Percentiles rank a stretch among this genome's conserved stretches.
Conservation (phyloP, 2,329 filamentous ascomycete species). For the Ilyonectria sp. region DNA sequence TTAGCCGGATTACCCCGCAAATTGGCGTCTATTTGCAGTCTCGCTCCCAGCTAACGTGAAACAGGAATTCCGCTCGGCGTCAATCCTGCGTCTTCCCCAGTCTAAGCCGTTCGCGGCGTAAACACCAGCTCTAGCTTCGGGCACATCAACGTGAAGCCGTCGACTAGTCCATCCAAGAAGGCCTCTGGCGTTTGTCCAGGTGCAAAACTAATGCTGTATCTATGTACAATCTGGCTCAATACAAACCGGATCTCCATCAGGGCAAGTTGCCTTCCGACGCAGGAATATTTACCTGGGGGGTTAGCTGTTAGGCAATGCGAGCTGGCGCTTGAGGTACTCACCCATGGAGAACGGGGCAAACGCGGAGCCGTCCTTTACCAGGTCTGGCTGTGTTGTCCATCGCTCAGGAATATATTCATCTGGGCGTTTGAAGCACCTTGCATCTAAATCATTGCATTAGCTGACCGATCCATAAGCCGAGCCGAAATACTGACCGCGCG, state of each 20-base stretch:
- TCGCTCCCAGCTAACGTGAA: neutral
- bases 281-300: conserved; percentile 31
- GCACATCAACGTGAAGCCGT: conserved; percentile 23
- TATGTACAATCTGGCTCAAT: conserved; percentile 24
- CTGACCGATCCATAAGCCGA: neutral
- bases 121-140: conserved; percentile 28
- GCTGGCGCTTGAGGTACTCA: neutral
- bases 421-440: conserved; percentile 48
- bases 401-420: conserved; percentile 57
- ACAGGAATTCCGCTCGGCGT: neutral
- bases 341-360: conserved; percentile 54
- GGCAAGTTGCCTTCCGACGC: conserved; percentile 37
- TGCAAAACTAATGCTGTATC: conserved; percentile 26
- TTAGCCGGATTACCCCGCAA: neutral
- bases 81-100: neutral
- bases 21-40: neutral
- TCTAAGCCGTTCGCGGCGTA: neutral
- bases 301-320: neutral
- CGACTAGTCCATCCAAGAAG: conserved; percentile 10
- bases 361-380: conserved; percentile 51
- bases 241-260: conserved; percentile 38
- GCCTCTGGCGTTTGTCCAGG: neutral
- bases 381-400: conserved; percentile 52
- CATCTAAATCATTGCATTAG: conserved; percentile 7
- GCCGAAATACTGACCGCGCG: conserved; percentile 53